Evolutionary conservation across 495 filamentous ascomycete species (phyloP).

Genomic region (Bacidia gigantensis): DNA sequence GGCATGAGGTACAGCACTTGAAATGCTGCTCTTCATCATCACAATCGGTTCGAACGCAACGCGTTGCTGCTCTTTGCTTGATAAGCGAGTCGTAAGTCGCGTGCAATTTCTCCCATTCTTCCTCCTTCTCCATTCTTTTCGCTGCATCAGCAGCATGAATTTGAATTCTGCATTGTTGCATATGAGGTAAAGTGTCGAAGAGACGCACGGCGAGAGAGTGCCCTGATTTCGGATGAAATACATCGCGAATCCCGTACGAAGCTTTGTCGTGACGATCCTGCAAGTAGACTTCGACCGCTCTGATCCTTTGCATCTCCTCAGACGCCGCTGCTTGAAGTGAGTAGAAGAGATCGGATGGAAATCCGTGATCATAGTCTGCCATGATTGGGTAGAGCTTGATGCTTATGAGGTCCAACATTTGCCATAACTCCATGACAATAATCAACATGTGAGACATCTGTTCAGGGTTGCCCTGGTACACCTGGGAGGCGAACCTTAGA

Average conservation of each 20-base stretch:
- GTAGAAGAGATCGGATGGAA: slow-evolving; percentile 38
- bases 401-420: slow-evolving; percentile 28
- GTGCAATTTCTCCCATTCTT: slow-evolving; percentile 26
- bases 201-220: not conserved
- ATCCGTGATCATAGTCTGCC: slow-evolving; percentile 34
- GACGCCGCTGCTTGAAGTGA: slow-evolving; percentile 31
- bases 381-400: slow-evolving; percentile 29
- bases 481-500: slow-evolving; percentile 20
- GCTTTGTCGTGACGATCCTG: too few relatives aligned
- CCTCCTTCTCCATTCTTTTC: slow-evolving; percentile 20
- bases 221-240: not conserved
- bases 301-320: slow-evolving; percentile 34
- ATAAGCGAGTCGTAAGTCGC: slow-evolving; percentile 27
- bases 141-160: not conserved
- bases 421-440: slow-evolving; percentile 48
- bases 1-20: slow-evolving; percentile 5
- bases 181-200: not conserved
- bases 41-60: slow-evolving; percentile 21
- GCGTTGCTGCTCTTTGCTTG: slow-evolving; percentile 19
- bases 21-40: slow-evolving; percentile 6
- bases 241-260: too few relatives aligned
- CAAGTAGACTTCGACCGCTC: slow-evolving; percentile 35
- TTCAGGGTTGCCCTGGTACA: slow-evolving; percentile 34
- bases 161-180: not conserved
- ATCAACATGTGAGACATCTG: slow-evolving; percentile 45